Conservation (phyloP, 2,329 filamentous ascomycete species). For the Trichoderma sp. region DNA sequence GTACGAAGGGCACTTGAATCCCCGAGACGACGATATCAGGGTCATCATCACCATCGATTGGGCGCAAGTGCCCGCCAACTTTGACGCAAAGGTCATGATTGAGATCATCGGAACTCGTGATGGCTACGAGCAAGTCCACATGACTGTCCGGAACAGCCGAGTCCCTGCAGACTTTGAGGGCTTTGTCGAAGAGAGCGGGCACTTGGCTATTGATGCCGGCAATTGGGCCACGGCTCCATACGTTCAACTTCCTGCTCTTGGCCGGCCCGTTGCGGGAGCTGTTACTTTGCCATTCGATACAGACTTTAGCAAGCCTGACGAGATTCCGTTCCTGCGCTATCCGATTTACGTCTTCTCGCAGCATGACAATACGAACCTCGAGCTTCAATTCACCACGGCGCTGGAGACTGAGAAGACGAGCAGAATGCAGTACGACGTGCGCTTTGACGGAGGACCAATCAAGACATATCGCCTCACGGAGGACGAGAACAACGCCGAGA, state of each 20-base stretch:
- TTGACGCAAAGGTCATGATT: conserved; percentile 47
- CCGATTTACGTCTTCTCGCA: conserved; percentile 39
- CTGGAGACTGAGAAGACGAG: conserved; percentile 55
- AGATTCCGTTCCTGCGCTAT: conserved; percentile 36
- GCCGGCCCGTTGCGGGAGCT: conserved; percentile 34
- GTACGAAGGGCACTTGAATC: conserved; percentile 38
- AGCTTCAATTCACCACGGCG: conserved; percentile 44
- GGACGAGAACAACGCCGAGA: conserved; percentile 37
- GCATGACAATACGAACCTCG: conserved; percentile 34
- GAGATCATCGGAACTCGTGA: conserved; percentile 43
- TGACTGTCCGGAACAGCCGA: conserved; percentile 32
- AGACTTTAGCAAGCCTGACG: conserved; percentile 30
- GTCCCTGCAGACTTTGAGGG: conserved; percentile 41
- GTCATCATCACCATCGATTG: conserved; percentile 41
- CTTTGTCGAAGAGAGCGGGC: conserved; percentile 41
- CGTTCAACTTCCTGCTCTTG: conserved; percentile 38
- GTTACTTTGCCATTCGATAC: conserved; percentile 31
- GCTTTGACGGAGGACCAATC: conserved; percentile 47
- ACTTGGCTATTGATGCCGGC: conserved; percentile 41
- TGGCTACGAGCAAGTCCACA: conserved; percentile 43
- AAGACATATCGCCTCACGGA: conserved; percentile 40
- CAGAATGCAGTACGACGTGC: conserved; percentile 54
- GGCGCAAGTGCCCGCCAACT: conserved; percentile 43
- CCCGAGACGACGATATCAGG: conserved; percentile 39
- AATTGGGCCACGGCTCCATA: conserved; percentile 35